phyloP scores from a whole-genome alignment of 805 yeast species.

The Saturnispora serradocipensis region DNA sequence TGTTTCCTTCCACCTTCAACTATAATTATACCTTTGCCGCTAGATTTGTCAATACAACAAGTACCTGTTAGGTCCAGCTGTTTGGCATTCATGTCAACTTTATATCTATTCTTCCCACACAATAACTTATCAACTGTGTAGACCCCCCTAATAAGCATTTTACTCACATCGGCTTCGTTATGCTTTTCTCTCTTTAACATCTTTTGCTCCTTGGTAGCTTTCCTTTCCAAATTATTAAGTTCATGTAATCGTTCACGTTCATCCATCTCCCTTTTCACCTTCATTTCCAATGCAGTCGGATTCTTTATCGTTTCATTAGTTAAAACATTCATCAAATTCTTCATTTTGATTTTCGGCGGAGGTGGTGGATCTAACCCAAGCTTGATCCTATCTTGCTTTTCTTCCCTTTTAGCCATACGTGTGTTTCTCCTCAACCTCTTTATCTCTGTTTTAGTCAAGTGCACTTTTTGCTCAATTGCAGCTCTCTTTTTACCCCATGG shows the following conservation, averaged over 20 bases:
- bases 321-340: constrained; percentile 77
- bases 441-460: constrained; percentile 67
- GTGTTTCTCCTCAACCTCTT: constrained; percentile 65
- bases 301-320: constrained; percentile 81
- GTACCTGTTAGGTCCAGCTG: constrained; percentile 62
- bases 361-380: constrained; percentile 84
- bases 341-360: constrained; percentile 75
- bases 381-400: constrained; percentile 65
- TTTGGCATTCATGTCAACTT: constrained; percentile 73
- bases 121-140: constrained; percentile 45
- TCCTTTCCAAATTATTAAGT: constrained; percentile 51
- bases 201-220: constrained; percentile 47
- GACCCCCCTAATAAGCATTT: constrained; percentile 49
- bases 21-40: constrained; percentile 45
- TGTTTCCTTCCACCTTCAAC: constrained; percentile 67
- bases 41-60: constrained; percentile 34
- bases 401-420: constrained; percentile 54
- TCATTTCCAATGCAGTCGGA: constrained; percentile 77
- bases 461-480: constrained; percentile 33
- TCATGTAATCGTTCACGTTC: constrained; percentile 53
- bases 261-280: constrained; percentile 60
- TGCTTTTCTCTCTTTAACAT: constrained; percentile 42
- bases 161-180: constrained; percentile 18
- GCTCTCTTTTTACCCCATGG: constrained; percentile 39
- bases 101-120: constrained; percentile 61